phyloP scores from a whole-genome alignment of 768 basidiomycete genomes.

The Clavulina sp. region DNA sequence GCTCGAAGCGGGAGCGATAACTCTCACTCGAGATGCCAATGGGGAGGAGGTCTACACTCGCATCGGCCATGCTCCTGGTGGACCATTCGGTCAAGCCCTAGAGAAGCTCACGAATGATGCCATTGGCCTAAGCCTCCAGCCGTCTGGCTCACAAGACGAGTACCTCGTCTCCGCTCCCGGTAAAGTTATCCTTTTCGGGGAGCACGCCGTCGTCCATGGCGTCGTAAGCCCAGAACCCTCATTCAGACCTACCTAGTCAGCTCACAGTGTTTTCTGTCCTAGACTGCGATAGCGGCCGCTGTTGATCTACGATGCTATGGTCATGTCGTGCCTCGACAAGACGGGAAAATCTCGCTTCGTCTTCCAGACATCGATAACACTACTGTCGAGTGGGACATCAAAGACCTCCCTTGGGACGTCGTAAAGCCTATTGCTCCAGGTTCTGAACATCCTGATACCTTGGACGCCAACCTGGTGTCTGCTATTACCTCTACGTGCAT shows the following conservation, averaged over 20 bases:
- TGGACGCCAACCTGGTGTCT: constrained; percentile 58
- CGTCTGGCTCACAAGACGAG: neutral
- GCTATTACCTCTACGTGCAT: constrained; percentile 39
- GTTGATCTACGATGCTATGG: constrained; percentile 93
- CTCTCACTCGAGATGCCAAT: constrained; percentile 22
- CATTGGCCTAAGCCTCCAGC: neutral
- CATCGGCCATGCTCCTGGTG: constrained; percentile 2
- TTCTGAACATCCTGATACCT: constrained; percentile 38
- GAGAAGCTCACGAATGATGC: constrained; percentile 11
- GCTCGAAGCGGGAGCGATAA: constrained; percentile 79
- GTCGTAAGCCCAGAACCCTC: constrained; percentile 40
- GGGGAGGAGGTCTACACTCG: constrained; percentile 23
- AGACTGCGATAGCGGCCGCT: constrained; percentile 91
- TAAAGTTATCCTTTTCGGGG: constrained; percentile 94
- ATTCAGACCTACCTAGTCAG: neutral
- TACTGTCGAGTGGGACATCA: constrained; percentile 64
- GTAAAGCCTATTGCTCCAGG: constrained; percentile 36
- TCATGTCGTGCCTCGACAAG: constrained; percentile 54
- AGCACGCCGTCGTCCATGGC: constrained; percentile 97
- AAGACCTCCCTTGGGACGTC: constrained; percentile 62
- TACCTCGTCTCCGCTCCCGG: constrained; percentile 93
- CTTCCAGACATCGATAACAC: constrained; percentile 67
- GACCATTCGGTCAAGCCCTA: constrained; percentile 9
- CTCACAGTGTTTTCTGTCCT: constrained; percentile 8
- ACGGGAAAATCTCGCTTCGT: constrained; percentile 53